Base-by-base conservation (phyloP, 331 rosid species). In the Stylosanthes scabra region DNA sequence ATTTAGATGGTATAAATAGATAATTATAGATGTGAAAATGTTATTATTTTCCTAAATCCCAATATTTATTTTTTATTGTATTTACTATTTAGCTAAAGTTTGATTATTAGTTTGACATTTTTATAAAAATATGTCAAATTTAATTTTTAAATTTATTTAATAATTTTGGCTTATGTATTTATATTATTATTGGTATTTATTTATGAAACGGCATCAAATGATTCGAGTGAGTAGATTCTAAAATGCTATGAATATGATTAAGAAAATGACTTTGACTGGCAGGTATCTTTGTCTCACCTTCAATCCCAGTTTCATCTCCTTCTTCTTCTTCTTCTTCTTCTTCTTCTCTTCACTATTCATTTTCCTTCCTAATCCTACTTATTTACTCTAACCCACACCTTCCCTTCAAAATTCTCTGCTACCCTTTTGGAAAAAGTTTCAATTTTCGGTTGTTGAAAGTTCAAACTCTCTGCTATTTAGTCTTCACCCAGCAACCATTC, bases 181-280 rank as follows among this genome's bases (percentile, higher is more conserved):
- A 31, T 31, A 31, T 31, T 31, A 31, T 31, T 31, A 2, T 31
- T 31, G 37, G 3, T 31, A 31, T 31, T 5, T 31, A 31, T 31
- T 46, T 15, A 51, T 51, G 15, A 0, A 15, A 55, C 2, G 61
- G 76, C 70, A 77, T 77, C 66, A 31, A 63, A 54, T 66, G 42
- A 62, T 70, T 42, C 63, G 13, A 34, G 27, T 2, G 28, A 44
- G 77, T 60, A 66, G 83, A 80, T 73, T 77, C 87, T 50, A n/a
- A 68, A 65, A 74, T 81, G 82, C 31, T 49, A 49, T 49, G 51
- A 46, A 10, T 46, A 2, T 20, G 11, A 39, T 0, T 12, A 49
- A n/a, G 52, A 9, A 72, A 55, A 81, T 79, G 81, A 59, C 49
- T 34, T 87, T 87, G 96, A 87, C 87, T 80, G 63, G 72, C 68